Evolutionary conservation across 1,139 yeast genomes (phyloP).

Genomic region (Nakaseomyces bracarensis): DNA sequence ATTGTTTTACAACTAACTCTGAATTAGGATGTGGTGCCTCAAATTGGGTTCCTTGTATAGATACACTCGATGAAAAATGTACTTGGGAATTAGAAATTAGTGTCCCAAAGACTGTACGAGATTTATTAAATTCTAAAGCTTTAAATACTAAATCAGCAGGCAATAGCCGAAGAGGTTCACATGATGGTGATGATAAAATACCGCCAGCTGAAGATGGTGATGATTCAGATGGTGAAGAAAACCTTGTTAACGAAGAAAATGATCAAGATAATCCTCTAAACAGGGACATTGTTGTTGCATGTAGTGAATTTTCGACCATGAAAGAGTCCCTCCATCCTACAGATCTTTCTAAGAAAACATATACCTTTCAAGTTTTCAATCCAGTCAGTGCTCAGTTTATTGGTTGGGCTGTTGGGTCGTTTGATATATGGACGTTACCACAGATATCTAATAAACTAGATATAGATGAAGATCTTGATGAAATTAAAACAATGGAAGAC

Average conservation of each 20-base stretch:
- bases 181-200: conserved; percentile 12
- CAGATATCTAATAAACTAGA: conserved; percentile 16
- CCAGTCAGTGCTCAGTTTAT: conserved; percentile 92
- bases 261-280: conserved; percentile 45
- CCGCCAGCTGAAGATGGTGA: conserved; percentile 17
- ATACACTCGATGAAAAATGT: conserved; percentile 77
- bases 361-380: conserved; percentile 70
- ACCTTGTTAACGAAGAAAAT: conserved; percentile 27
- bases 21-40: conserved; percentile 77
- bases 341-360: conserved; percentile 66
- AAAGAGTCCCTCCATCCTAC: conserved; percentile 47
- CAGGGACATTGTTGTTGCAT: conserved; percentile 52
- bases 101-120: conserved; percentile 72
- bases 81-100: conserved; percentile 88
- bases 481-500: conserved; percentile 27
- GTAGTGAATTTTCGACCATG: conserved; percentile 59
- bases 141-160: background rate
- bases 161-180: background rate
- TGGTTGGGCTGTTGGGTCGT: conserved; percentile 95
- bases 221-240: conserved; percentile 16
- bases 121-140: conserved; percentile 47
- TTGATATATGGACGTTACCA: conserved; percentile 47
- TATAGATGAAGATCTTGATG: conserved; percentile 38
- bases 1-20: conserved; percentile 75
- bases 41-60: conserved; percentile 95